phyloP scores from a whole-genome alignment of 2,329 filamentous ascomycete genomes.

The Ophiocordyceps camponoti-rufipedis region DNA sequence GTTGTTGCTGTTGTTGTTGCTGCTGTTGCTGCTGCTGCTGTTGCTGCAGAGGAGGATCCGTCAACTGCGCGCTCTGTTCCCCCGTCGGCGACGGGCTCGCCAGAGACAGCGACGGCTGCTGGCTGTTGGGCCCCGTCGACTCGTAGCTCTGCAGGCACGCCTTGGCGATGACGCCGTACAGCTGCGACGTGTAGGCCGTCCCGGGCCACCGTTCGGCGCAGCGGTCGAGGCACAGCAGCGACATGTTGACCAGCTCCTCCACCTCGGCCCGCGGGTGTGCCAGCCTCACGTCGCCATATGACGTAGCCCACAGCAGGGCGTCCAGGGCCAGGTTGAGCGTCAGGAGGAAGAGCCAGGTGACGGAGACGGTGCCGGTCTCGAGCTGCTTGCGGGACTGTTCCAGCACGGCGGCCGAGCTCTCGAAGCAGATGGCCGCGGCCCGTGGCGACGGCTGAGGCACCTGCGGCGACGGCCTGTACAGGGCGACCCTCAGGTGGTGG shows the following conservation, averaged over 20 bases:
- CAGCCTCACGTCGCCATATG: constrained; percentile 66
- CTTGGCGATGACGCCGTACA: constrained; percentile 71
- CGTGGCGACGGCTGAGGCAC: constrained; percentile 64
- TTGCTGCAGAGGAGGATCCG: neutral
- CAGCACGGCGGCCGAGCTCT: constrained; percentile 68
- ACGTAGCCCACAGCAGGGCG: constrained; percentile 78
- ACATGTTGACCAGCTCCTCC: constrained; percentile 53
- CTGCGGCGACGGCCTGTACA: constrained; percentile 84
- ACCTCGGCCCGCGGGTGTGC: constrained; percentile 58
- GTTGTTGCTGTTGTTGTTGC: constrained; percentile 32
- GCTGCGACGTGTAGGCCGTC: constrained; percentile 62
- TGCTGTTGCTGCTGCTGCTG: constrained; percentile 37
- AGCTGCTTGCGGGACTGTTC: constrained; percentile 67
- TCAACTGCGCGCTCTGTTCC: constrained; percentile 5
- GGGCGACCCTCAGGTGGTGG: constrained; percentile 74
- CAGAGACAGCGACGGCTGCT: constrained; percentile 11
- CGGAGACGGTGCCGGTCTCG: constrained; percentile 54
- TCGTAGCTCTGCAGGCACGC: constrained; percentile 84
- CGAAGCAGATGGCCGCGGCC: constrained; percentile 70
- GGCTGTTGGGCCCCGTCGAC: constrained; percentile 18
- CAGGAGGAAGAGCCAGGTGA: constrained; percentile 88
- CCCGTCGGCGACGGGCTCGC: constrained; percentile 14
- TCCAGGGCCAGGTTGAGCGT: constrained; percentile 85
- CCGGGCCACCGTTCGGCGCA: constrained; percentile 86
- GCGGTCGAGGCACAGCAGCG: constrained; percentile 60